phyloP scores from a whole-genome alignment of 306 rosid species.

The Cicer yamashitae region DNA sequence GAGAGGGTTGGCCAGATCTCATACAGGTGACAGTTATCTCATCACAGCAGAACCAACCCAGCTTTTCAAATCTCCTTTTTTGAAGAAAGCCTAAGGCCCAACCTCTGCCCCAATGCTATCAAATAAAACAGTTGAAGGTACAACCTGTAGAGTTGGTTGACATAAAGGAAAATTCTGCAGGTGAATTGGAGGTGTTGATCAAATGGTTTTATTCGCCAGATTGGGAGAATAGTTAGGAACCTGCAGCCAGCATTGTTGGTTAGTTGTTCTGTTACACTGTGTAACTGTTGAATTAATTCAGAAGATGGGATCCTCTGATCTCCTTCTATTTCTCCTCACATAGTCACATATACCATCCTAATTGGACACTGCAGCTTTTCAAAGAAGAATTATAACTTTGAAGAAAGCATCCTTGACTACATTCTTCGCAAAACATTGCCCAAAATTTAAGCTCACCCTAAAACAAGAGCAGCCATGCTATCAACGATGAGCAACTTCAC shows the following conservation, averaged over 20 bases:
- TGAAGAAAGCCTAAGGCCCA: neutral
- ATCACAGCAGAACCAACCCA: neutral
- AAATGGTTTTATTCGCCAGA: neutral
- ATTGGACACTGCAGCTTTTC: conserved; percentile 1
- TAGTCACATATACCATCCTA: conserved; percentile 16
- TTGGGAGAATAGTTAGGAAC: neutral
- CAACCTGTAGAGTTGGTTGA: neutral
- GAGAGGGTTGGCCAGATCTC: neutral
- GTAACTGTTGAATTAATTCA: conserved; percentile 4
- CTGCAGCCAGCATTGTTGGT: neutral
- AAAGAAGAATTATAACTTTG: conserved; percentile 36
- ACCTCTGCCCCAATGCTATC: neutral
- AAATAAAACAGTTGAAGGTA: neutral
- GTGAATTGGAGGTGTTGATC: neutral
- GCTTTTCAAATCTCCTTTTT: neutral
- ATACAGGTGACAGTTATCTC: neutral
- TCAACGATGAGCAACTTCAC: conserved; percentile 89
- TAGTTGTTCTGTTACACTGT: conserved; percentile 21
- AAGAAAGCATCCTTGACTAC: conserved; percentile 32
- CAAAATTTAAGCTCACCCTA: conserved; percentile 63
- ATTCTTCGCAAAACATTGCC: conserved; percentile 30
- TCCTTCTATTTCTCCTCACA: conserved; percentile 2
- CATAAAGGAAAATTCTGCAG: neutral
- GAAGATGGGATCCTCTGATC: neutral
- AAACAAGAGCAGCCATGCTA: conserved; percentile 88